A percentile compares a stretch with the other conserved stretches of the same genome.
Conservation (phyloP, 2,329 filamentous ascomycete species). For the Aspergillus ibericus region DNA sequence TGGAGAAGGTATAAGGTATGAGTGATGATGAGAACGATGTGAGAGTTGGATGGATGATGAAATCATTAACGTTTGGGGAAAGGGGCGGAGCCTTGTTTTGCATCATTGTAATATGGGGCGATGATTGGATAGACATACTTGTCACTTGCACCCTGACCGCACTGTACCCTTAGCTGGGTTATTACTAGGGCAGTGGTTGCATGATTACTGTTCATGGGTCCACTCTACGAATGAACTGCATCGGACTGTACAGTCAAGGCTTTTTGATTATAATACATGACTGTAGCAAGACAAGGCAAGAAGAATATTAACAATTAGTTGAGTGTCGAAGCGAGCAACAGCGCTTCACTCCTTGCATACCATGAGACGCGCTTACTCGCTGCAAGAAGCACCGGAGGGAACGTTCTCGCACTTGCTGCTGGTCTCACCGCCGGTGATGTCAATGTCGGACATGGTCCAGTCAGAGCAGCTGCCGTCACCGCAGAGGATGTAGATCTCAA, state of each 20-base stretch:
- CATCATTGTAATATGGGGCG: too few relatives aligned
- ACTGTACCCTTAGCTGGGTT: too few relatives aligned
- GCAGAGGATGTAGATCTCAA: conserved; percentile 57
- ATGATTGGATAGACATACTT: too few relatives aligned
- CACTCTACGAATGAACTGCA: not conserved
- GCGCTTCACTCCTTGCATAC: not conserved
- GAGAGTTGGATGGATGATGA: not conserved
- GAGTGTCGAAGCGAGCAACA: not conserved
- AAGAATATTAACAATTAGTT: not conserved
- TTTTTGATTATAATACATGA: not conserved
- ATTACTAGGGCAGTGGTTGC: too few relatives aligned
- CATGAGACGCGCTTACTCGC: not conserved
- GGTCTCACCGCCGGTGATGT: conserved; percentile 54
- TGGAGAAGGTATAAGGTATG: conserved; percentile 16
- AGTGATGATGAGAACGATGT: not conserved
- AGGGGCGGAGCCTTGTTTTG: too few relatives aligned
- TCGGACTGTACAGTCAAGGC: not conserved
- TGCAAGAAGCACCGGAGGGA: conserved; percentile 40
- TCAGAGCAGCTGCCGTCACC: conserved; percentile 52
- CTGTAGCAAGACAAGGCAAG: not conserved
- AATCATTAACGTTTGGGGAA: too few relatives aligned
- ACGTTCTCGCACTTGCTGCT: conserved; percentile 45
- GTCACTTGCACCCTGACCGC: too few relatives aligned
- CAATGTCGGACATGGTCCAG: conserved; percentile 56
- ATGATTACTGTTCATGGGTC: too few relatives aligned